Base-by-base conservation (phyloP, 78 protist genomes). In the Chrysochromulina parva region DNA sequence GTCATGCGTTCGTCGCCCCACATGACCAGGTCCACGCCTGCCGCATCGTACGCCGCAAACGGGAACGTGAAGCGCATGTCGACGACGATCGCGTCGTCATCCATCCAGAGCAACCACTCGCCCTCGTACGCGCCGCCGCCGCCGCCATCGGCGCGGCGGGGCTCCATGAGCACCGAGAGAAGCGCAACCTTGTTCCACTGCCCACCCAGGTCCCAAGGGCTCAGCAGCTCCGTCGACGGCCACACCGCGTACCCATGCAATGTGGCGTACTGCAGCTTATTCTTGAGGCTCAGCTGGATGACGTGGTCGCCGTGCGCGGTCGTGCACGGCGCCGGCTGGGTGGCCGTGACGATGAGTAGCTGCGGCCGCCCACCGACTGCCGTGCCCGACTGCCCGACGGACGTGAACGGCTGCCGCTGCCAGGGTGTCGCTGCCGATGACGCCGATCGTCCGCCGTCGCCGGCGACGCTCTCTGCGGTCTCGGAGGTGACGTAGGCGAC, bases 1-100 rank as follows among this genome's bases (percentile, higher is more conserved):
- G 82, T 74, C 82, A 74, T 74, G 57, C 22, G 28, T 55, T 74
- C 82, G 82, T 74, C 82, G 82, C 82, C 82, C 82, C 82, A 74
- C 82, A 74, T 53, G 28, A 74, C 82, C 14, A 74, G 82, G 28
- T 19, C 7, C 55, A 16, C 57, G 28, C 14, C 82, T 1, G 3
- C 24, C 82, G 16, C 82, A 22, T 74, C 82, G 55, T 74, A 74
- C 57, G 4, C 22, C 4, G 16, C 82, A 55, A 74, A n/a, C 28
- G 82, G 82, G 57, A 74, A 48, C 26, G 55, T 5, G 82, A 74
- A 74, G 24, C 6, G 3, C 82, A 74, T 74, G 57, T 74, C 82
- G 55, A 5, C 3, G 82, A 74, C 38, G 58, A 74, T 9, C 26
- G 26, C 55, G 82, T 74, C 82, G 82, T 74, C 82, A 19, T 74